These are phyloP conservation scores for Leptosphaerulina australis DNA, from an alignment of 2,329 filamentous ascomycete genomes.

Conservation along the genomic window DNA sequence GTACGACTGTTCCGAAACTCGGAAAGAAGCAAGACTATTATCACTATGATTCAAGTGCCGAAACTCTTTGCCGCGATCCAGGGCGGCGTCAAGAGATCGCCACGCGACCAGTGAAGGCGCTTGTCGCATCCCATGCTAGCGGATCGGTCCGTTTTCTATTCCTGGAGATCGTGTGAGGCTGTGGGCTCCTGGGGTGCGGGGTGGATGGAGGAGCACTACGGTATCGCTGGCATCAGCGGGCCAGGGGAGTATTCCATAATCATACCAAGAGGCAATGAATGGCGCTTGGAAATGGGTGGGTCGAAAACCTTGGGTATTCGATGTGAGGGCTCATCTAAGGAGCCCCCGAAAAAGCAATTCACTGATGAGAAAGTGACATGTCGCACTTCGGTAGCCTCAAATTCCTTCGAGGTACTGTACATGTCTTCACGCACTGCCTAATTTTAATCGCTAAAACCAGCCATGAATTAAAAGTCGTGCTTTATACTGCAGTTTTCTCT, in stretches of 20 bases:
- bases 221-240: neutral
- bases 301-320: too few relatives aligned
- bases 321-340: too few relatives aligned
- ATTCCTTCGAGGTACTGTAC: neutral
- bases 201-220: neutral
- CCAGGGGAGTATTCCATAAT: neutral
- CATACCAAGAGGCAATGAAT: too few relatives aligned
- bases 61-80: conserved; percentile 11
- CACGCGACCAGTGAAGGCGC: neutral
- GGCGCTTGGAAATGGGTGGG: too few relatives aligned
- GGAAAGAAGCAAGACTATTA: conserved; percentile 1
- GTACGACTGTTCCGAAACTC: conserved; percentile 5
- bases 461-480: neutral
- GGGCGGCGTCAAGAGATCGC: neutral
- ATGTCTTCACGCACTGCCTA: neutral
- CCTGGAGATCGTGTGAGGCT: conserved; percentile 8
- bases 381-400: too few relatives aligned
- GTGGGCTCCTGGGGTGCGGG: conserved; percentile 7
- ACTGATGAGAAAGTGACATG: too few relatives aligned
- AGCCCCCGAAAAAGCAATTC: too few relatives aligned
- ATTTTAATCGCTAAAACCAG: neutral
- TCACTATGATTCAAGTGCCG: conserved; percentile 16
- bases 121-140: conserved; percentile 5
- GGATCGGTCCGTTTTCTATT: conserved; percentile 11
- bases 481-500: neutral